Percentiles rank a stretch among this genome's conserved stretches.
phyloP scores from a whole-genome alignment of 805 yeast genomes.

The Candida chauliodis region DNA sequence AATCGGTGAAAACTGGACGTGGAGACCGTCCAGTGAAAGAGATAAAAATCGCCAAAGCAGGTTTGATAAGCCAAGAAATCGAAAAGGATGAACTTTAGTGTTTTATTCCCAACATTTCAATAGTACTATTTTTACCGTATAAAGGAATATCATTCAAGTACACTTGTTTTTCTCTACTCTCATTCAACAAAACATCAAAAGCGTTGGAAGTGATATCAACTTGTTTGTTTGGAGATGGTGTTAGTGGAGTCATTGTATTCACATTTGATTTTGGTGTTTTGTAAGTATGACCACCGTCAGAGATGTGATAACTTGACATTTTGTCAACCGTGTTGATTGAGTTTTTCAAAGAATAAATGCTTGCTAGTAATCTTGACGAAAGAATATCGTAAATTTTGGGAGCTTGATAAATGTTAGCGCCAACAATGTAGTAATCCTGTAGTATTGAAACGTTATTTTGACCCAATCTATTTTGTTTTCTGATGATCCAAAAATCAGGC shows the following conservation, averaged over 20 bases:
- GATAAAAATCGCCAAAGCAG: slow-evolving; percentile 64
- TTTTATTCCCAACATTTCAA: slow-evolving; percentile 30
- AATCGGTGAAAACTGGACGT: slow-evolving; percentile 56
- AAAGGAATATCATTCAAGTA: slow-evolving; percentile 38
- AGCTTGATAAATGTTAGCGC: slow-evolving; percentile 90
- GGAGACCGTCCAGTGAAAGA: slow-evolving; percentile 72
- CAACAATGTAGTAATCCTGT: slow-evolving; percentile 82
- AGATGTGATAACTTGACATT: slow-evolving; percentile 29
- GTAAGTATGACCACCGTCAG: slow-evolving; percentile 32
- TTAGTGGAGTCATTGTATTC: slow-evolving; percentile 10
- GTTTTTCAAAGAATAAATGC: slow-evolving; percentile 32
- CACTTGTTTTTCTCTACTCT: slow-evolving; percentile 8
- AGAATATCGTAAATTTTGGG: slow-evolving; percentile 73
- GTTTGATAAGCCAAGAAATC: slow-evolving; percentile 39
- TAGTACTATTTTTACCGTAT: slow-evolving; percentile 37
- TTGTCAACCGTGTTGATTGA: slow-evolving; percentile 30
- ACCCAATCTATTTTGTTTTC: slow-evolving; percentile 66
- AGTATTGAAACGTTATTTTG: slow-evolving; percentile 46
- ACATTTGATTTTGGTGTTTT: slow-evolving; percentile 8
- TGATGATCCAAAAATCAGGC: slow-evolving; percentile 89
- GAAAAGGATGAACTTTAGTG: slow-evolving; percentile 26
- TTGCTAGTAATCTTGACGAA: slow-evolving; percentile 56
- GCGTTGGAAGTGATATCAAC: slow-evolving; percentile 26
- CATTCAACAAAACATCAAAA: slow-evolving; percentile 28
- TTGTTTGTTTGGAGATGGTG: slow-evolving; percentile 11